Conservation (phyloP, 2,329 filamentous ascomycete genomes). For the Aulographum hederae region DNA sequence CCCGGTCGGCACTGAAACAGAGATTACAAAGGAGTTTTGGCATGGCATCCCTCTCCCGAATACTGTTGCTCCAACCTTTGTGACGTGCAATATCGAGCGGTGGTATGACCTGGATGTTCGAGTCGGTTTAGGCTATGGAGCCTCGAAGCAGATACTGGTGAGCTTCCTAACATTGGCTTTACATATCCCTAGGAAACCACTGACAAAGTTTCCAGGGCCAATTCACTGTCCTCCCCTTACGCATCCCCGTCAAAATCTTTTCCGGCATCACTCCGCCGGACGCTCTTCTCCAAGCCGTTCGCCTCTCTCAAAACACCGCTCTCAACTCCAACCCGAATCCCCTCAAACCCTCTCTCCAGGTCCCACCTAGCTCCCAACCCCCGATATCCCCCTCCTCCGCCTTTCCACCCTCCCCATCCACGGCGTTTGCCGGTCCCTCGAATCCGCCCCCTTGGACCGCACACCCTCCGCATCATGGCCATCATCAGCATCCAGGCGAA, state of each 20-base stretch:
- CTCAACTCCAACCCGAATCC: neutral
- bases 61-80: constrained; percentile 72
- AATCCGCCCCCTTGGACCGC: constrained; percentile 9
- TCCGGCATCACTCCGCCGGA: constrained; percentile 73
- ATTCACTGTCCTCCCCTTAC: constrained; percentile 58
- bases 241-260: constrained; percentile 63
- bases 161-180: neutral
- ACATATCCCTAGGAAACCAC: neutral
- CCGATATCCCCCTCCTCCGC: neutral
- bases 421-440: constrained; percentile 9
- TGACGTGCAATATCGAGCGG: constrained; percentile 71
- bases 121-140: constrained; percentile 59
- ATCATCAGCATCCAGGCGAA: constrained; percentile 25
- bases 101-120: constrained; percentile 71
- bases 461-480: constrained; percentile 10
- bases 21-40: constrained; percentile 59
- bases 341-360: neutral
- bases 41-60: constrained; percentile 54
- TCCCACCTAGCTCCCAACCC: neutral
- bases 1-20: constrained; percentile 45
- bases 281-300: constrained; percentile 52
- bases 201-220: constrained; percentile 34
- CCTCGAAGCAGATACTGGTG: constrained; percentile 27
- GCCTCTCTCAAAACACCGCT: constrained; percentile 9
- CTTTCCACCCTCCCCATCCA: constrained; percentile 6